Evolutionary conservation across 352 stramenopile genomes (phyloP), one percentile per base, ranked within the genome.

Genomic region (Phytophthora constricta): DNA sequence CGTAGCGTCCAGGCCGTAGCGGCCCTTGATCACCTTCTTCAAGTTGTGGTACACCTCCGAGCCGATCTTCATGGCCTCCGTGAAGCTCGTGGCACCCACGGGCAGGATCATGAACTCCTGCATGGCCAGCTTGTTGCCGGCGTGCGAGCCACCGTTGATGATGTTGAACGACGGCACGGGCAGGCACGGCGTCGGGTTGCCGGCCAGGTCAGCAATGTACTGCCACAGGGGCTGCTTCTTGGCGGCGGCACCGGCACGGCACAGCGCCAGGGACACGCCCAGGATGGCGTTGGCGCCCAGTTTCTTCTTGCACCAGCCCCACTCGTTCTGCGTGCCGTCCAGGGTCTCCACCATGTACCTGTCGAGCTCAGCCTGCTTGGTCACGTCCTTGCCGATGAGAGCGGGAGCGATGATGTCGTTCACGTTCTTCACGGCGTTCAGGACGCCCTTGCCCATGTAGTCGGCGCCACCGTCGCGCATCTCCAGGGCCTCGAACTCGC

Each of bases 101-200:
- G 96, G 98, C 34, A 99, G 89, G 68, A 99, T 98, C 86, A 99
- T 98, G 82, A 99, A 99, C 88, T 99, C 97, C 83, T 99, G 97
- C 87, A 99, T 99, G 27, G 97, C 97, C 55, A 99, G 85, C 80
- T 98, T 98, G 92, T 99, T 99, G 70, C 97, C 98, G 46, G 98
- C 97, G 77, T 99, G 98, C 61, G 83, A 95, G 72, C 97, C 98
- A 74, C 98, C 98, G 84, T 99, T 99, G 83, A 99, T 99, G 43
- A 99, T 98, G 85, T 99, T 99, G 89, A 99, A 99, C 74, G 95
- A 98, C 43, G 98, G 97, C 71, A 99, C 96, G 16, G 98, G 98
- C 64, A 99, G 89, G 72, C 81, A 91, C 65, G 91, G 91, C 28
- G 90, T 91, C 41, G 81, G 90, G 85, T 99, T 99, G 80, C 97